Conservation (phyloP, 2,329 filamentous ascomycete species). For the Diplodia sapinea region DNA sequence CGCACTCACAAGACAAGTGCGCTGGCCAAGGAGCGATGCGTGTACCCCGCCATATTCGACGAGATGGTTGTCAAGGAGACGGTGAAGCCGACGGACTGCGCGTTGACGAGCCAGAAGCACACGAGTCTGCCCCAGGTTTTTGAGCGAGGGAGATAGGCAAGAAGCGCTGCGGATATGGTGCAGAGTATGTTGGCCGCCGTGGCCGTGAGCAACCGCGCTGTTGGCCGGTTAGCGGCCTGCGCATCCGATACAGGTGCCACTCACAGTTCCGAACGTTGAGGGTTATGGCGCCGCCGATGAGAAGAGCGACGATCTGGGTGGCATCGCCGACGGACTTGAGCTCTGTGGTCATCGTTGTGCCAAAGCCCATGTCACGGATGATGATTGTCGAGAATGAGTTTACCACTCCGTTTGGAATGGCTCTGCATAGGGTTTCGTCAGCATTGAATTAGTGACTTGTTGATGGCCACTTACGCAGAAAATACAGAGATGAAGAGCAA, state of each 20-base stretch:
- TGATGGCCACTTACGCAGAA: neutral
- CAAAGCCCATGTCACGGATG: slow-evolving; percentile 46
- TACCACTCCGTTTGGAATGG: slow-evolving; percentile 45
- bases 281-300: slow-evolving; percentile 45
- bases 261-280: slow-evolving; percentile 44
- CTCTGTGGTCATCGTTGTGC: slow-evolving; percentile 44
- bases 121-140: slow-evolving; percentile 47
- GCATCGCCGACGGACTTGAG: slow-evolving; percentile 47
- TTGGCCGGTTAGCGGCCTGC: neutral
- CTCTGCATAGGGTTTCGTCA: slow-evolving; percentile 31
- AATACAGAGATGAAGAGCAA: neutral
- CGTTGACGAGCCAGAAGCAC: slow-evolving; percentile 49
- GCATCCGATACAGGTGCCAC: neutral
- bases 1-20: slow-evolving; percentile 41
- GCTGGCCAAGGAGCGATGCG: slow-evolving; percentile 44
- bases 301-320: slow-evolving; percentile 48
- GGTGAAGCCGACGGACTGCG: slow-evolving; percentile 48
- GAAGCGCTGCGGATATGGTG: slow-evolving; percentile 44
- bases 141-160: slow-evolving; percentile 44
- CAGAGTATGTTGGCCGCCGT: slow-evolving; percentile 47
- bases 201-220: slow-evolving; percentile 33
- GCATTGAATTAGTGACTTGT: too few relatives aligned
- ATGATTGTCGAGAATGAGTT: slow-evolving; percentile 48
- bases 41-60: slow-evolving; percentile 50
- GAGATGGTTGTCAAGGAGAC: slow-evolving; percentile 45